Evolutionary conservation across 2,329 filamentous ascomycete species (phyloP), one percentile per base, ranked within the genome.

Genomic region (Apiospora sp.): DNA sequence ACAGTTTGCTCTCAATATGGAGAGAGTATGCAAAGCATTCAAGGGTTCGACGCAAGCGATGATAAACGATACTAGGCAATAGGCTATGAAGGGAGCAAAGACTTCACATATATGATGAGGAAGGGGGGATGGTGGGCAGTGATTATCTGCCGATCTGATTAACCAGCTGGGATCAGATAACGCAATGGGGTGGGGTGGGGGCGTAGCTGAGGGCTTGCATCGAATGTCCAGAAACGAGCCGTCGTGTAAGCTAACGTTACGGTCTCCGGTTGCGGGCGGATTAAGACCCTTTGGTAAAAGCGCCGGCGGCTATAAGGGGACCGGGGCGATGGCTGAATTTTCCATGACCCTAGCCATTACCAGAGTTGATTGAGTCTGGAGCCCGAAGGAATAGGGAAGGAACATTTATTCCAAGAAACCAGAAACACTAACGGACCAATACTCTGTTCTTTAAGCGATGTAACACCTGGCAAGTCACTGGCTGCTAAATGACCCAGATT

Each of bases 151-250:
- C 58, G 30, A 64, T 41, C 30, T n/a, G 30, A 61, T 61, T 61
- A 61, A 19, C 54, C 54, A 61, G 54, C 54, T 61, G 54, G 54
- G 67, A 68, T 68, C 67, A 68, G 67, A 68, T 68, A 68, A 68
- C n/a, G 67, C 43, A 24, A 68, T 43, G 6, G 43, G 34, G 67
- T 30, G 67, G 67, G 43, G 54, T 30, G 16, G 54, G 7, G 30
- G 16, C 8, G 6, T 16, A 61, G 37, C 4, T 30, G 14, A 61
- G 54, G 54, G 54, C 54, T 61, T 61, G 54, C 6, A 37, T 61
- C 54, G 54, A 61, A 61, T 61, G 54, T 61, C 54, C 37, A 19
- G 54, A 61, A 61, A 61, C 27, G 54, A 61, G 34, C 54, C 54
- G 54, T 34, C 54, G 16, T 7, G 30, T 61, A 37, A 30, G 30